Conservation (phyloP, 768 basidiomycete genomes). For the Suillus lakei region DNA sequence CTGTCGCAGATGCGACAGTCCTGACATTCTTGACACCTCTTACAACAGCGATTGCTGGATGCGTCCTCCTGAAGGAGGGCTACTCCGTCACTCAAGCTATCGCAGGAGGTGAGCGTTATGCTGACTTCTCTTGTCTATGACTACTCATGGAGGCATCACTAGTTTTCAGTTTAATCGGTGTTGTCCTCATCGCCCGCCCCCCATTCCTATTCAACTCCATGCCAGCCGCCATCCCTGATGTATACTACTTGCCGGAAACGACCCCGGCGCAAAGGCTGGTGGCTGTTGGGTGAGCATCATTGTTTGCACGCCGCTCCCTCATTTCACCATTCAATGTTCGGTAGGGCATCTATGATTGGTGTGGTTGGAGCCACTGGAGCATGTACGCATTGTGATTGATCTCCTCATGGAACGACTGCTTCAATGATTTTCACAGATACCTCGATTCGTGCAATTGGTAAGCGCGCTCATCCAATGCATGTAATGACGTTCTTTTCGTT, state of each 20-base stretch:
- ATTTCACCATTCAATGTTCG: background rate
- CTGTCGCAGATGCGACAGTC: slow-evolving; percentile 78
- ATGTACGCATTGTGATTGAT: slow-evolving; percentile 48
- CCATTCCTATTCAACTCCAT: slow-evolving; percentile 65
- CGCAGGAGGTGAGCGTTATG: slow-evolving; percentile 48
- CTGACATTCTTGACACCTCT: slow-evolving; percentile 78
- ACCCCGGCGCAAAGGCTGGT: slow-evolving; percentile 49
- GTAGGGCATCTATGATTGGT: slow-evolving; percentile 64
- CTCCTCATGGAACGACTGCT: background rate
- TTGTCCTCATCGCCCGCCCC: slow-evolving; percentile 82
- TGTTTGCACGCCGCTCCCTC: background rate
- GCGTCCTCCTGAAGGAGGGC: slow-evolving; percentile 64
- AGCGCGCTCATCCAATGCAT: slow-evolving; percentile 77
- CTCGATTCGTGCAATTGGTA: slow-evolving; percentile 71
- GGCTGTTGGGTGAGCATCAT: slow-evolving; percentile 55
- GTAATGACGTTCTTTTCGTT: slow-evolving; percentile 68
- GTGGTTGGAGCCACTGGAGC: slow-evolving; percentile 70
- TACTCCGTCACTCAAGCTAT: slow-evolving; percentile 58
- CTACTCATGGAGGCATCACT: slow-evolving; percentile 1
- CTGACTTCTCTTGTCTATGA: background rate
- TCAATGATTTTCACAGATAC: slow-evolving; percentile 41
- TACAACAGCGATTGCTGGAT: slow-evolving; percentile 64
- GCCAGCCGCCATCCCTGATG: background rate
- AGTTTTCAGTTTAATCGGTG: slow-evolving; percentile 75
- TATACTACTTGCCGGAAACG: slow-evolving; percentile 12